These are phyloP conservation scores for Camptophora hylomeconis DNA, from an alignment of 2,329 filamentous ascomycete species.

Conservation along the genomic window DNA sequence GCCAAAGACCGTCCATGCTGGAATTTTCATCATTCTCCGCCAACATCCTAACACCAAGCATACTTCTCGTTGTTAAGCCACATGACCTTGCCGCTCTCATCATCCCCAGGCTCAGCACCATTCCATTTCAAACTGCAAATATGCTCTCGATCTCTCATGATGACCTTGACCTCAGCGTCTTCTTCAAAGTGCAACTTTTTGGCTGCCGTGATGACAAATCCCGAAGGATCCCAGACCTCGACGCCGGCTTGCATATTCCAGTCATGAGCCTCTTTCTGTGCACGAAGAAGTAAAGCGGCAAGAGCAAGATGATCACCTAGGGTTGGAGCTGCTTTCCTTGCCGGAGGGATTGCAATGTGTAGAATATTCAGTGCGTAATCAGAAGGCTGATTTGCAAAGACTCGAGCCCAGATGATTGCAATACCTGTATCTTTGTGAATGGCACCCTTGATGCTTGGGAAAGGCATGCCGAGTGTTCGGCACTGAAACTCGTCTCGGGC, in stretches of 20 bases:
- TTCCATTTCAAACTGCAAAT: constrained; percentile 35
- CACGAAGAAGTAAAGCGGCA: constrained; percentile 50
- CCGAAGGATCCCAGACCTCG: constrained; percentile 71
- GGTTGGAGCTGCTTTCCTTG: constrained; percentile 25
- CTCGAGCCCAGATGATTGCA: constrained; percentile 26
- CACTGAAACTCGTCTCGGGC: constrained; percentile 69
- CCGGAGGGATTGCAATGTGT: constrained; percentile 21
- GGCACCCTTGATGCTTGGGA: constrained; percentile 56
- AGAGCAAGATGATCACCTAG: constrained; percentile 29
- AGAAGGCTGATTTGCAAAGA: constrained; percentile 23
- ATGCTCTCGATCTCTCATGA: constrained; percentile 33
- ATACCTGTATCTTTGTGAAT: constrained; percentile 27
- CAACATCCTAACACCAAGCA: constrained; percentile 35
- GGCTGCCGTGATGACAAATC: constrained; percentile 34
- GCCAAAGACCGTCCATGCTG: no score
- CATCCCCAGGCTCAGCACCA: constrained; percentile 24
- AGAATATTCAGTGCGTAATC: constrained; percentile 31
- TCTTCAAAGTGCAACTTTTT: constrained; percentile 15
- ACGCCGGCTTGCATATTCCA: constrained; percentile 56
- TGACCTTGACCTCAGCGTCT: constrained; percentile 23
- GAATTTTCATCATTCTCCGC: no score
- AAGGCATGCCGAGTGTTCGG: constrained; percentile 37
- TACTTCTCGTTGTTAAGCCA: constrained; percentile 38
- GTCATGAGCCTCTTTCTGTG: constrained; percentile 54
- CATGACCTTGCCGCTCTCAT: constrained; percentile 30